phyloP scores from a whole-genome alignment of 2,329 filamentous ascomycete genomes.

The Apiospora hydei region DNA sequence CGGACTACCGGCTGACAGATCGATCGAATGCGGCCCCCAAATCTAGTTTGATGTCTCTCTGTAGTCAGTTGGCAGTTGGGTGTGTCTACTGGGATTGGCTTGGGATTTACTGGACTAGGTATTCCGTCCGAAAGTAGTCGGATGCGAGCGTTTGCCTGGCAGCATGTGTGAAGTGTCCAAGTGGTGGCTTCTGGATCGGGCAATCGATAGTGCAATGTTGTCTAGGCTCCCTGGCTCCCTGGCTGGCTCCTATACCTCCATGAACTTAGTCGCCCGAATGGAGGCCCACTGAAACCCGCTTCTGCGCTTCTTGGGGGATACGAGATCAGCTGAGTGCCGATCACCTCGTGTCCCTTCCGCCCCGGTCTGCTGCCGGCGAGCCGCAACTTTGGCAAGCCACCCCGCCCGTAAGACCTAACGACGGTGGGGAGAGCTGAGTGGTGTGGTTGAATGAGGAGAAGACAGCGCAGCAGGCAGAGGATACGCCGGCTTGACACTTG shows the following conservation, averaged over 20 bases:
- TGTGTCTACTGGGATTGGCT: too few relatives aligned
- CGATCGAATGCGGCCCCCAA: too few relatives aligned
- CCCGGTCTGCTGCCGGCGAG: conserved; percentile 12
- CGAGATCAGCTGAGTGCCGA: conserved; percentile 25
- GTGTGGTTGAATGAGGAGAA: conserved; percentile 13
- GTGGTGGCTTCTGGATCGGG: too few relatives aligned
- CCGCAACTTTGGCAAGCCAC: neutral
- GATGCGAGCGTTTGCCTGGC: too few relatives aligned
- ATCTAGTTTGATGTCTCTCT: too few relatives aligned
- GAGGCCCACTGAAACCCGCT: conserved; percentile 4
- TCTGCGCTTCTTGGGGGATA: conserved; percentile 12
- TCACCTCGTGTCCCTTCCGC: conserved; percentile 23
- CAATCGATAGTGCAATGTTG: too few relatives aligned
- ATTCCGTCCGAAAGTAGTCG: too few relatives aligned
- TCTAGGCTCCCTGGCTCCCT: neutral
- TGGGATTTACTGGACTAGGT: too few relatives aligned
- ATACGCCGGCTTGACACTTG: conserved; percentile 2
- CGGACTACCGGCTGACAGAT: too few relatives aligned
- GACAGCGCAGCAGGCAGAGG: neutral
- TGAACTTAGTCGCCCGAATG: neutral
- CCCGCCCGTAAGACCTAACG: conserved; percentile 8
- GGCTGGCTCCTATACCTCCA: too few relatives aligned
- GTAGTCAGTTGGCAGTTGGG: too few relatives aligned
- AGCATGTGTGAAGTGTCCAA: too few relatives aligned
- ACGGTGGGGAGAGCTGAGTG: neutral